Evolutionary conservation across 2,329 filamentous ascomycete species (phyloP).

Genomic region (Exophiala aquamarina): DNA sequence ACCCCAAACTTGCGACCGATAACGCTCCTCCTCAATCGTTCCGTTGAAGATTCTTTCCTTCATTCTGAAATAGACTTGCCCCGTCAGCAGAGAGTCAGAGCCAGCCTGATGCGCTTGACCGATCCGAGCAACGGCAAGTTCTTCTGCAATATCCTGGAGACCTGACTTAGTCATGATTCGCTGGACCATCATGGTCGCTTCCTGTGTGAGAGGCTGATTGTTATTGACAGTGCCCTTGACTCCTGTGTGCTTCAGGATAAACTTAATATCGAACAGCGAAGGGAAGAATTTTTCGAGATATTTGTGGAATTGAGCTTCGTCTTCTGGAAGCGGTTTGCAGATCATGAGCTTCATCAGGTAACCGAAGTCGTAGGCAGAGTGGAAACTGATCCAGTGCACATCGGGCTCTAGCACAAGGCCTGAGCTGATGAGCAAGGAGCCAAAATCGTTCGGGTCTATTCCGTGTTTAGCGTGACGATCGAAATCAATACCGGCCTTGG

Average conservation of each 20-base stretch:
- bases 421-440: slow-evolving; percentile 84
- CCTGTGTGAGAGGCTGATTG: slow-evolving; percentile 62
- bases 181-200: slow-evolving; percentile 71
- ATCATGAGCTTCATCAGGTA: slow-evolving; percentile 94
- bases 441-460: slow-evolving; percentile 87
- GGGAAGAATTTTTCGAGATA: slow-evolving; percentile 93
- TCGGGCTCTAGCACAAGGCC: slow-evolving; percentile 85
- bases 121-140: slow-evolving; percentile 83
- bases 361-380: slow-evolving; percentile 97
- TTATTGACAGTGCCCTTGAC: slow-evolving; percentile 67
- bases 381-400: slow-evolving; percentile 95
- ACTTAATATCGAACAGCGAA: slow-evolving; percentile 92
- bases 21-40: slow-evolving; percentile 72
- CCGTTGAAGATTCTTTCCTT: slow-evolving; percentile 83
- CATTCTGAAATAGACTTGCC: slow-evolving; percentile 93
- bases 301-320: slow-evolving; percentile 85
- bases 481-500: slow-evolving; percentile 92
- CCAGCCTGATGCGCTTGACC: slow-evolving; percentile 90
- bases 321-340: slow-evolving; percentile 72
- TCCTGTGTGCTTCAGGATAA: slow-evolving; percentile 87
- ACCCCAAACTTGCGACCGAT: slow-evolving; percentile 90
- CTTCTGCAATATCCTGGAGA: slow-evolving; percentile 89
- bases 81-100: slow-evolving; percentile 89
- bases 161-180: slow-evolving; percentile 89
- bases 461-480: slow-evolving; percentile 78